Evolutionary conservation across 108 stramenopile species (phyloP), one percentile per base, ranked within the genome.

Genomic region (Nannochloropsis gaditana): DNA sequence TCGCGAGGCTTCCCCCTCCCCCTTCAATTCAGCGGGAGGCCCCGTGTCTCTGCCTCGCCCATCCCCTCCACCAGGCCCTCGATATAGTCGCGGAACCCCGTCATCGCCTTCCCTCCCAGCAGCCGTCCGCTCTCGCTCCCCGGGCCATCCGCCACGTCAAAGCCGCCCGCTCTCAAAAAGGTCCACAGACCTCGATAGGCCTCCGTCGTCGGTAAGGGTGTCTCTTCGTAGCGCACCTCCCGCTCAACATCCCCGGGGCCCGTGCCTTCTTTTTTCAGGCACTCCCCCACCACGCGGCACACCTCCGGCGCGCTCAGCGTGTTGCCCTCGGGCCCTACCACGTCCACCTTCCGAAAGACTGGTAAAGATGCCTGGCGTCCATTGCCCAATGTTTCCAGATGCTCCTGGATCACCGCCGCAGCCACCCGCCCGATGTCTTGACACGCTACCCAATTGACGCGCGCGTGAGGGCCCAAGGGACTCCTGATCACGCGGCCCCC

Each of bases 401-500:
- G 59, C 59, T 73, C 59, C 19, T 73, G 2, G 4, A 73, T 73
- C 19, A 73, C n/a, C 0, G 6, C 59, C 3, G 59, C 59, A 4
- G 59, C 1, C 59, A 73, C 59, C n/a, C 59, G 15, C 3, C 59
- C 59, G 15, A 73, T 73, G 59, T 73, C 59, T 73, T 73, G 19
- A 73, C 59, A 73, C n/a, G 59, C 59, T 73, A 73, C 59, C 59
- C 59, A 73, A 73, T 73, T 73, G 19, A 73, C 59, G 0, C 59
- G 59, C 59, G 59, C 59, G 2, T 73, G 19, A 2, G 15, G 59
- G 19, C 59, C 59, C n/a, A 73, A n/a, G 19, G 59, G 59, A 73
- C 59, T 73, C 19, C 59, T 73, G 59, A 73, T 73, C n/a, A n/a
- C n/a, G 15, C 59, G 59, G 59, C 59, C 59, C 15, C 59, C 59